Conservation (phyloP, 2,329 filamentous ascomycete species). For the Geoglossum cookeanum region DNA sequence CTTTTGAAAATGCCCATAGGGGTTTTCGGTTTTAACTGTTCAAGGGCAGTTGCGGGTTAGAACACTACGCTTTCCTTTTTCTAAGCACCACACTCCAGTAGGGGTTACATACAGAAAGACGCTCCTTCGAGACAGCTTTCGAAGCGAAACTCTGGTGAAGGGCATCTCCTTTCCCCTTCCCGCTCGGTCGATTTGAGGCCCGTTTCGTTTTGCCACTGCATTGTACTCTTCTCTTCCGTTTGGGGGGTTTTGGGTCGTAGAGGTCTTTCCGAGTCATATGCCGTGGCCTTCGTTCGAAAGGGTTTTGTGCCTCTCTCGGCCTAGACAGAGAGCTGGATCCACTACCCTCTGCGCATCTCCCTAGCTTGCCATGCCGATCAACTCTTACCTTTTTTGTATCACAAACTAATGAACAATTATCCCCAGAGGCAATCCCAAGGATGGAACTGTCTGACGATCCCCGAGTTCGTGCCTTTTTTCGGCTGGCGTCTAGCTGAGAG, state of each 20-base stretch:
- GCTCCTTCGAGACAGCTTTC: conserved; percentile 30
- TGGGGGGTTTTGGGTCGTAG: conserved; percentile 28
- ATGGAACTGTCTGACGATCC: neutral
- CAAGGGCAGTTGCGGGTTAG: conserved; percentile 4
- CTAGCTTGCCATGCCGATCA: neutral
- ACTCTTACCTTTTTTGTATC: conserved; percentile 4
- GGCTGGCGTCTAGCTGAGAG: neutral
- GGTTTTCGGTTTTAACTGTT: conserved; percentile 20
- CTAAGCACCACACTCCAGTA: neutral
- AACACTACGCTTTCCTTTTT: neutral
- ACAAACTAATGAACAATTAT: conserved; percentile 9
- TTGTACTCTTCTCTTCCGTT: conserved; percentile 1
- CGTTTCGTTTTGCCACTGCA: conserved; percentile 12
- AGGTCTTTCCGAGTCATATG: conserved; percentile 36
- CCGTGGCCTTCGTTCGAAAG: conserved; percentile 32
- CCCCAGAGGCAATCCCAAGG: conserved; percentile 1
- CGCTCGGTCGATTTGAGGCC: conserved; percentile 17
- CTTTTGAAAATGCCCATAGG: conserved; percentile 28
- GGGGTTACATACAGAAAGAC: conserved; percentile 30
- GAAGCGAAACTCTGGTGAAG: conserved; percentile 29
- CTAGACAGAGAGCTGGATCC: conserved; percentile 2
- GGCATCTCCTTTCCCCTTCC: conserved; percentile 11
- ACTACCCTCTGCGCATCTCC: neutral
- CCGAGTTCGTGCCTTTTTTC: neutral
- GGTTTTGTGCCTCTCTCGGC: conserved; percentile 7